Base-by-base conservation (phyloP, 176 grass and related monocot species). In the Typha latifolia region DNA sequence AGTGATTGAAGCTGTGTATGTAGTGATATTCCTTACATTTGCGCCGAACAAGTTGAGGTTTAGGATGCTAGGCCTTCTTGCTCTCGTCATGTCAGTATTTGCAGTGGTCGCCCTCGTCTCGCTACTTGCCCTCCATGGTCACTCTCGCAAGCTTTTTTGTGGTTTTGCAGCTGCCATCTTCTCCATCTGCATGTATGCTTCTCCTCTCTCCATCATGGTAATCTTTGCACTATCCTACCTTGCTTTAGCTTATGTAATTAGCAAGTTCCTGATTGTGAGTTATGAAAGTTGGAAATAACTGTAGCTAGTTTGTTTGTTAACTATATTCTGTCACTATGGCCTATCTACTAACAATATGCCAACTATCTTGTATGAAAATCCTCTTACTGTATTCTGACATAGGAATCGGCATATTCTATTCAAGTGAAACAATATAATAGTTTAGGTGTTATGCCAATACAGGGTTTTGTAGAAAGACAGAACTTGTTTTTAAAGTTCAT, bases 161-260 rank as follows among this genome's bases (percentile, higher is more conserved):
- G 91, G 91, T 31, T 74, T 37, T 26, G 63, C 83, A 0, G 90
- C 82, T 51, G 73, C 86, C 16, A 82, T 66, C 18, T 87, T 85
- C 14, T 80, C 86, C 7, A 73, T 87, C 66, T 96, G 50, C 68
- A 96, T 96, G 91, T 96, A 79, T 12, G 91, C 91, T 20, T 90
- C 91, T 19, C 91, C 91, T 0, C 62, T 96, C 12, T 80, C 82
- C 15, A 83, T 96, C 79, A 96, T 96, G 68, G 91, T 90, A 77
- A 0, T 27, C 14, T 24, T 26, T 53, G 6, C 18, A 18, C 22
- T 24, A 7, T 48, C 8, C 0, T 29, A 9, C 18, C 12, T 52
- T 52, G 16, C 16, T n/a, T 52, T n/a, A 52, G 50, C 50, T 52
- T n/a, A 52, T 15, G 2, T n/a, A 4, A 14, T 52, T 52, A n/a